Evolutionary conservation across 2,329 filamentous ascomycete genomes (phyloP).

Genomic region (Chalaropsis thielavioides): DNA sequence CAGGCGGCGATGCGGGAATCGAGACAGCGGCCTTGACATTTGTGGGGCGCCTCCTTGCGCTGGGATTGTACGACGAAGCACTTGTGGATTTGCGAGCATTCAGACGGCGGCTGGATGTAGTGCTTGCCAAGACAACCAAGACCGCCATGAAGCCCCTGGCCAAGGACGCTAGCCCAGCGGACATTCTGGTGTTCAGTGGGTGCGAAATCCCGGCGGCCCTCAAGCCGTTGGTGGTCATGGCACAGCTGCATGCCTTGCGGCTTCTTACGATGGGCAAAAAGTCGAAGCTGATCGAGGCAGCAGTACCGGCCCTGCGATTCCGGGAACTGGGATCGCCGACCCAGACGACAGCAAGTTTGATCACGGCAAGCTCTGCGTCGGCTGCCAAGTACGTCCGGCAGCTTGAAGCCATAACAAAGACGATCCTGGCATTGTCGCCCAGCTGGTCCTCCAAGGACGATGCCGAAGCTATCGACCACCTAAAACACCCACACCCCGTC

Average conservation of each 20-base stretch:
- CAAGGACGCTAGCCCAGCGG: constrained; percentile 24
- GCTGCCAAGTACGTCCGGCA: constrained; percentile 47
- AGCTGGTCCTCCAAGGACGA: constrained; percentile 53
- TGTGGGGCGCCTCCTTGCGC: constrained; percentile 47
- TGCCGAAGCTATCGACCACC: constrained; percentile 35
- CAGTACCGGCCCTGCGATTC: constrained; percentile 40
- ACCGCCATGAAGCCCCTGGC: constrained; percentile 25
- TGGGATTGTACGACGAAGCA: constrained; percentile 53
- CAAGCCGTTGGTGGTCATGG: constrained; percentile 42
- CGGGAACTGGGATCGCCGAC: constrained; percentile 24
- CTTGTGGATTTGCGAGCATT: constrained; percentile 52
- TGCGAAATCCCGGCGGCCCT: constrained; percentile 30
- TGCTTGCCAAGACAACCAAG: constrained; percentile 19
- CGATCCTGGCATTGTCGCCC: constrained; percentile 50
- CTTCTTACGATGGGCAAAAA: constrained; percentile 47
- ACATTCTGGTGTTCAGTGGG: constrained; percentile 47
- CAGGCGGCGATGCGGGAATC: constrained; percentile 41
- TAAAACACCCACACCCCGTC: constrained; percentile 41
- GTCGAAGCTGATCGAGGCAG: constrained; percentile 42
- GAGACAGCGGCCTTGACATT: constrained; percentile 61
- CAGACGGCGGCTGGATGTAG: constrained; percentile 44
- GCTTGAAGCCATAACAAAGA: constrained; percentile 51
- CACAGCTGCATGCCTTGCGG: constrained; percentile 51
- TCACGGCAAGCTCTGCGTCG: constrained; percentile 25
- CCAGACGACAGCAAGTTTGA: constrained; percentile 11